Base-by-base conservation (phyloP, 2,329 filamentous ascomycete species). In the Scolecobasidium constrictum region DNA sequence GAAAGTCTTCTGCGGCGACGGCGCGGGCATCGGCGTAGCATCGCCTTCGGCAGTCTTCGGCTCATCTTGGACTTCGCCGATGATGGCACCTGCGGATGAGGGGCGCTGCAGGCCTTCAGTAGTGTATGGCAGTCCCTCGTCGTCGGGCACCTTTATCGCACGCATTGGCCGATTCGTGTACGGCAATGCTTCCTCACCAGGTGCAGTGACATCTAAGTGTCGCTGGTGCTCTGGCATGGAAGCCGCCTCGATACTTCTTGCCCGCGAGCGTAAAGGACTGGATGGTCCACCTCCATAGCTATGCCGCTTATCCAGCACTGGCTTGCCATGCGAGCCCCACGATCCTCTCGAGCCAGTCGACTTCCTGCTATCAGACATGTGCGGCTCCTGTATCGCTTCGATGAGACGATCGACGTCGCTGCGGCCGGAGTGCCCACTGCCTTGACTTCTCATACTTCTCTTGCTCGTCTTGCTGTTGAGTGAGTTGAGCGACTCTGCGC, bases 371-470 rank as follows among this genome's bases (percentile, higher is more conserved):
- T 55, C 51, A 2, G 59, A 49, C 40, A 60, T 44, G 35, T 67
- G 59, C 0, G 81, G 73, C 9, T 74, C 77, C 51, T 80, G 74
- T 3, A 86, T 82, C 2, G 81, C 81, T 53, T 84, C 74, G 18
- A 86, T 85, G 11, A 86, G 63, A 20, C 81, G 67, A 47, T 86
- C 81, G 0, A 81, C 78, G 50, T 85, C 78, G 50, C 75, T 79
- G 51, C 65, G 69, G 28, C 55, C 62, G 50, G 75, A 71, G 11
- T 48, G 53, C 5, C 44, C 50, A 46, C 63, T 66, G 5, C 51
- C 52, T 9, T 44, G 52, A 22, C 61, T 66, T 46, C 57, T 61
- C 1, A 63, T 54, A 42, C 64, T 79, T 35, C 47, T 26, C 55
- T 56, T 16, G 16, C 37, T 42, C 17, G 38, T 51, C 53, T 26